These are phyloP conservation scores for Cyberlindnera nakhonratchasimensis DNA, from an alignment of 805 yeast genomes.

Conservation along the genomic window DNA sequence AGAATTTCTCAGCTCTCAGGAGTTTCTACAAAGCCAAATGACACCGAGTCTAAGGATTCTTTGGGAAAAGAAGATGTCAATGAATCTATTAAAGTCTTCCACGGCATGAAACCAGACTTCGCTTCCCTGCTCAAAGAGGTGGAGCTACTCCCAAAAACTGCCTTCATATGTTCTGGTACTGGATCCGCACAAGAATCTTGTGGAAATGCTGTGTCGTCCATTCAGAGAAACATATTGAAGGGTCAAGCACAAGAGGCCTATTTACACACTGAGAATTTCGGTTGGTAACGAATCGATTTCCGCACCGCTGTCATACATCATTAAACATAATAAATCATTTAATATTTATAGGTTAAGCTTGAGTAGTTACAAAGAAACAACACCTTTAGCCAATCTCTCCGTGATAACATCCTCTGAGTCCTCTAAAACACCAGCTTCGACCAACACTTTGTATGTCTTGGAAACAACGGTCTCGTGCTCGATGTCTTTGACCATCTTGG, in stretches of 20 bases:
- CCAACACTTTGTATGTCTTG: conserved; percentile 18
- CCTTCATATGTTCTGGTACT: conserved; percentile 46
- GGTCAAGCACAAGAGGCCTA: conserved; percentile 40
- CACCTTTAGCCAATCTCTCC: conserved; percentile 11
- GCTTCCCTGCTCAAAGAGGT: conserved; percentile 1
- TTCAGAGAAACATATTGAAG: conserved; percentile 36
- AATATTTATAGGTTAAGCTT: neutral
- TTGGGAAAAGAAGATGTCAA: conserved; percentile 1
- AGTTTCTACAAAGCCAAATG: neutral
- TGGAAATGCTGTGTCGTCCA: conserved; percentile 37
- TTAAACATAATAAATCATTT: neutral
- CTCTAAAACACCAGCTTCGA: conserved; percentile 20
- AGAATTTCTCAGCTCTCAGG: neutral
- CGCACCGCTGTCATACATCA: no score
- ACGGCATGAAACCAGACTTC: conserved; percentile 19
- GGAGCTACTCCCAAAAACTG: conserved; percentile 30
- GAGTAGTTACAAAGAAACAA: conserved; percentile 5
- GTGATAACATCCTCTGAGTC: conserved; percentile 15
- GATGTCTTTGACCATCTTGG: conserved; percentile 6
- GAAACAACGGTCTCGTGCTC: conserved; percentile 14
- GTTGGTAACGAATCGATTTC: no score
- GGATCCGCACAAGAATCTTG: conserved; percentile 36
- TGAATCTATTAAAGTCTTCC: conserved; percentile 8
- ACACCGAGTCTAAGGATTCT: neutral
- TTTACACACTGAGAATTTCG: conserved; percentile 50